Evolutionary conservation across 2,329 filamentous ascomycete species (phyloP).

Genomic region (Atkinsonella hypoxylon): DNA sequence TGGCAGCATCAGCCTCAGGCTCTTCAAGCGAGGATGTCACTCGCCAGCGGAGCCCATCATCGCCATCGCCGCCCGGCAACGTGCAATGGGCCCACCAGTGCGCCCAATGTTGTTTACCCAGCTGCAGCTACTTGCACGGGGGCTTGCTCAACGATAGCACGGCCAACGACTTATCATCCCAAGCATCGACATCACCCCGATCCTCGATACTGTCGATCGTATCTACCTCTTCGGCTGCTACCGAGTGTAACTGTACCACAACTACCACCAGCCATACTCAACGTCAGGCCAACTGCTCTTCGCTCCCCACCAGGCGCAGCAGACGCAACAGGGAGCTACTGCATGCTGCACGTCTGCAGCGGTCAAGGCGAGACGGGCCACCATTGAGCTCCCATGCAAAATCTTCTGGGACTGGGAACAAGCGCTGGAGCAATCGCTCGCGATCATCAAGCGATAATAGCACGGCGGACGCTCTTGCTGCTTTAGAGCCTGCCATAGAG

Average conservation of each 20-base stretch:
- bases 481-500: constrained; percentile 36
- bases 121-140: constrained; percentile 10
- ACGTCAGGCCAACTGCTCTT: constrained; percentile 5
- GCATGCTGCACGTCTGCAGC: constrained; percentile 36
- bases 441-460: constrained; percentile 20
- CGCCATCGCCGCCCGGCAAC: constrained; percentile 26
- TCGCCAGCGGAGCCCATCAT: constrained; percentile 12
- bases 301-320: constrained; percentile 6
- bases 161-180: constrained; percentile 13
- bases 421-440: constrained; percentile 21
- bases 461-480: constrained; percentile 30
- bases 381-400: constrained; percentile 8
- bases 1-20: constrained; percentile 5
- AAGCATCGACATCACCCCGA: constrained; percentile 11
- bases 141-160: constrained; percentile 14
- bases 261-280: constrained; percentile 10
- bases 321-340: constrained; percentile 35
- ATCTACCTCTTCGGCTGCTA: neutral
- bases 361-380: constrained; percentile 27
- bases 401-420: constrained; percentile 4
- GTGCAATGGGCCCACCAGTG: constrained; percentile 22
- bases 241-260: neutral
- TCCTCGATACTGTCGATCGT: neutral
- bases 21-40: constrained; percentile 2
- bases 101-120: constrained; percentile 33